phyloP scores from a whole-genome alignment of 495 filamentous ascomycete species.

The Penicillium macrosclerotiorum region DNA sequence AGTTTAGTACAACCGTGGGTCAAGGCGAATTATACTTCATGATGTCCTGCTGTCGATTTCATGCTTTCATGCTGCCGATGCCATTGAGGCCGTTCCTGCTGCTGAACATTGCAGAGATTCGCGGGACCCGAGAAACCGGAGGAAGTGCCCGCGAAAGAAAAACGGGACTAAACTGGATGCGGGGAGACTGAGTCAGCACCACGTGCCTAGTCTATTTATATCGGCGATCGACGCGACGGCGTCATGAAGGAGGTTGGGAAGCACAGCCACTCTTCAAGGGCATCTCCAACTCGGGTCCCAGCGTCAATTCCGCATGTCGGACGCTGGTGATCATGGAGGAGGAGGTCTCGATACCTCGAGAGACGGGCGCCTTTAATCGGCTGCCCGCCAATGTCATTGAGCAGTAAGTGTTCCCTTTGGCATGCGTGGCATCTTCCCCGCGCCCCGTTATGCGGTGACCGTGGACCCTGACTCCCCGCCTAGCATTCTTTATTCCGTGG shows the following conservation, averaged over 20 bases:
- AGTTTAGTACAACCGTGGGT: conserved; percentile 9
- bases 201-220: conserved; percentile 17
- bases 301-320: conserved; percentile 21
- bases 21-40: conserved; percentile 9
- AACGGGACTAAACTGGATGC: conserved; percentile 10
- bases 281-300: conserved; percentile 14
- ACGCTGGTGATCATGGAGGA: conserved; percentile 26
- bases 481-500: conserved; percentile 73
- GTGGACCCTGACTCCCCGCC: conserved; percentile 14
- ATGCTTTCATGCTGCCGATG: background rate
- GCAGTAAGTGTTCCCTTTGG: conserved; percentile 17
- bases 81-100: background rate
- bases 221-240: conserved; percentile 17
- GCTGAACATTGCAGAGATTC: too few relatives aligned
- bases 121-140: too few relatives aligned
- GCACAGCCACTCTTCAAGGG: conserved; percentile 23
- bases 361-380: conserved; percentile 18
- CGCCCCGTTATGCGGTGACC: conserved; percentile 9
- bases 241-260: conserved; percentile 15
- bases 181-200: conserved; percentile 19
- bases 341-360: conserved; percentile 18
- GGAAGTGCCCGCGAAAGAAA: too few relatives aligned
- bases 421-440: background rate
- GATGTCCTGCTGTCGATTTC: background rate
- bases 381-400: conserved; percentile 29